These are phyloP conservation scores for Phytophthora meadii DNA, from an alignment of 352 stramenopile species.

Conservation along the genomic window DNA sequence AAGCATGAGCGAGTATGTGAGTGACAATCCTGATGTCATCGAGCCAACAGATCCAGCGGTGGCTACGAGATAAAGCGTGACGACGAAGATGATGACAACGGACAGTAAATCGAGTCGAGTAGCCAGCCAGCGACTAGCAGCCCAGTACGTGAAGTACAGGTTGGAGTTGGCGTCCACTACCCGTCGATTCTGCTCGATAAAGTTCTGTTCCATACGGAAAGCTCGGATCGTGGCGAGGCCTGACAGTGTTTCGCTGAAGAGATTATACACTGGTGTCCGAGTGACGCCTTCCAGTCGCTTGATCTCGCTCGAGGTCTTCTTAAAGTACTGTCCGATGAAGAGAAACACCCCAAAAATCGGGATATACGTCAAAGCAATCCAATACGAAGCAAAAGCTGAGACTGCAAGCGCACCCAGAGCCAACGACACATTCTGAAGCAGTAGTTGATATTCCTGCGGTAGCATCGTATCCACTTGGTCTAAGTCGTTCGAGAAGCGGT, in stretches of 20 bases:
- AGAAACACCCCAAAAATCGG: constrained; percentile 50
- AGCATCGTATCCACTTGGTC: constrained; percentile 53
- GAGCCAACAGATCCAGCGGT: constrained; percentile 26
- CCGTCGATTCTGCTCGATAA: constrained; percentile 44
- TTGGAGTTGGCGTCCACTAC: constrained; percentile 51
- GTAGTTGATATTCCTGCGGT: constrained; percentile 44
- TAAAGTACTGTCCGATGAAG: constrained; percentile 90
- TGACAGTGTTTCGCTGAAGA: constrained; percentile 92
- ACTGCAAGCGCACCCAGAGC: constrained; percentile 43
- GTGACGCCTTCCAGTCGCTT: constrained; percentile 93
- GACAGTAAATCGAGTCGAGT: constrained; percentile 90
- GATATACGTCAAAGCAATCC: constrained; percentile 57
- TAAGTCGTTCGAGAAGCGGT: constrained; percentile 59
- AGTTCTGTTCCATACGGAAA: constrained; percentile 44
- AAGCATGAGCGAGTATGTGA: constrained; percentile 56
- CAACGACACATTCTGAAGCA: constrained; percentile 36
- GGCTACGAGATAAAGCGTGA: constrained; percentile 88
- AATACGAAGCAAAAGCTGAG: constrained; percentile 47
- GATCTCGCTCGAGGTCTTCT: constrained; percentile 82
- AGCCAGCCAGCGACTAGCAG: constrained; percentile 91
- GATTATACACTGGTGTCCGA: constrained; percentile 89
- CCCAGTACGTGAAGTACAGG: constrained; percentile 48
- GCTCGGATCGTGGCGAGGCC: constrained; percentile 92
- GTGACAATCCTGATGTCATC: constrained; percentile 37
- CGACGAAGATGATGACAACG: constrained; percentile 85